A percentile compares a stretch with the other conserved stretches of the same genome.
phyloP scores from a whole-genome alignment of 164 flowering plant species.

The Berberis thunbergii region DNA sequence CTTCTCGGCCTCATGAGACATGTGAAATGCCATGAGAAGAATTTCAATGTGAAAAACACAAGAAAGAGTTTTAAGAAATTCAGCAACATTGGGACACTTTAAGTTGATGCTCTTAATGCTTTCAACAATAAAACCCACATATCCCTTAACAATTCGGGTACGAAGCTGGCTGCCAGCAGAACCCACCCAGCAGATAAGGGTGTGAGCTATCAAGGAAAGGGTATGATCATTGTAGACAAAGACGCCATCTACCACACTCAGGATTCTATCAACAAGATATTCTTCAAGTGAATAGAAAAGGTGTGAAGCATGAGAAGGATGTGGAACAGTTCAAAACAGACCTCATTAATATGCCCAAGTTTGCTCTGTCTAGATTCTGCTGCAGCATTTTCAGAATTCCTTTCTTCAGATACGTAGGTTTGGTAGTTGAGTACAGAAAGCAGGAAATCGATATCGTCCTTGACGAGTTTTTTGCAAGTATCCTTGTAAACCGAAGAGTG shows the following conservation, averaged over 20 bases:
- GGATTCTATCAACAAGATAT: slow-evolving; percentile 52
- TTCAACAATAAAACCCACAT: slow-evolving; percentile 48
- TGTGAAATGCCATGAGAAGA: slow-evolving; percentile 81
- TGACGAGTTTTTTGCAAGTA: slow-evolving; percentile 46
- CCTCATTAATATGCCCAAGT: slow-evolving; percentile 39
- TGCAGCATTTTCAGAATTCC: slow-evolving; percentile 24
- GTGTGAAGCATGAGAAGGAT: slow-evolving; percentile 42
- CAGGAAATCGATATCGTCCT: slow-evolving; percentile 34
- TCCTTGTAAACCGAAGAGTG: slow-evolving; percentile 43
- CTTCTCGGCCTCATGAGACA: slow-evolving; percentile 63
- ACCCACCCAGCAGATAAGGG: slow-evolving; percentile 48
- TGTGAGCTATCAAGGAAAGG: slow-evolving; percentile 57
- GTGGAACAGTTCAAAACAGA: slow-evolving; percentile 66
- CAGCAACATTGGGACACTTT: slow-evolving; percentile 35
- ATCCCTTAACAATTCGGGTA: slow-evolving; percentile 41
- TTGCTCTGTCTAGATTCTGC: slow-evolving; percentile 34
- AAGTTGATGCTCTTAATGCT: slow-evolving; percentile 37
- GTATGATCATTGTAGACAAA: slow-evolving; percentile 62
- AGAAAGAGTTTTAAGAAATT: slow-evolving; percentile 54
- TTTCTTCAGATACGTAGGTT: slow-evolving; percentile 41
- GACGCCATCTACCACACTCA: slow-evolving; percentile 51
- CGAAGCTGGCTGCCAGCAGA: slow-evolving; percentile 49
- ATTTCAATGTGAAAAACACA: slow-evolving; percentile 71
- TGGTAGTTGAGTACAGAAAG: slow-evolving; percentile 44
- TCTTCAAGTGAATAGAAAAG: slow-evolving; percentile 59